phyloP scores from a whole-genome alignment of 305 asterid species.

The Salvia sclarea region DNA sequence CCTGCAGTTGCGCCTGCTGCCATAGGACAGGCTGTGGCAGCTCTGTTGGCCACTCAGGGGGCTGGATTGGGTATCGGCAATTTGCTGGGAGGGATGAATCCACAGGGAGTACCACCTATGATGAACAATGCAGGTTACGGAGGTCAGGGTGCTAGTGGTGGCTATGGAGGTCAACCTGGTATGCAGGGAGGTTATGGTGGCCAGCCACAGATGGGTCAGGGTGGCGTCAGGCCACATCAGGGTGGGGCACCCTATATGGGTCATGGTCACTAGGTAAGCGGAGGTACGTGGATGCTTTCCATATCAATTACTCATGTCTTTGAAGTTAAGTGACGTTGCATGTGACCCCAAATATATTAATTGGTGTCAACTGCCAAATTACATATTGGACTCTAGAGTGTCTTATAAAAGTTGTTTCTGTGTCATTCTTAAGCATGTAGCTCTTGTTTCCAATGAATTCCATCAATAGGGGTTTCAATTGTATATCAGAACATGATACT shows the following conservation, averaged over 20 bases:
- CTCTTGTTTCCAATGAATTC: background rate
- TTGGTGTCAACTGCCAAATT: constrained; percentile 10
- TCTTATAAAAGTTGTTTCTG: background rate
- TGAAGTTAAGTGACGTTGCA: background rate
- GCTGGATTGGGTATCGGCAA: constrained; percentile 78
- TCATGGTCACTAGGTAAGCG: constrained; percentile 74
- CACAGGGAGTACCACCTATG: constrained; percentile 61
- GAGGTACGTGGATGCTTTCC: constrained; percentile 34
- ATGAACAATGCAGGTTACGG: constrained; percentile 64
- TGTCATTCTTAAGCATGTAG: background rate
- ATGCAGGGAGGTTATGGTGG: constrained; percentile 72
- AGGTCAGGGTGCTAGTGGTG: constrained; percentile 54
- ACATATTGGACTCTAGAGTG: background rate
- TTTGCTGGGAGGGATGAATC: constrained; percentile 75
- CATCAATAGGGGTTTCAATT: background rate
- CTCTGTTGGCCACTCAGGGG: constrained; percentile 74
- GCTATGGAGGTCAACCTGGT: constrained; percentile 69
- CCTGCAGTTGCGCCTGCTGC: constrained; percentile 72
- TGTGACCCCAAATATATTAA: background rate
- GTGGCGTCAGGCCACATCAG: constrained; percentile 75
- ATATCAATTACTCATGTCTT: background rate
- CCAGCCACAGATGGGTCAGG: constrained; percentile 82
- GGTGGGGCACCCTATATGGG: constrained; percentile 93
- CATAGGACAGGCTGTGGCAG: constrained; percentile 92
- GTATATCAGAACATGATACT: background rate